phyloP scores from a whole-genome alignment of 805 yeast species.

The Zygoascus flipseniorum region DNA sequence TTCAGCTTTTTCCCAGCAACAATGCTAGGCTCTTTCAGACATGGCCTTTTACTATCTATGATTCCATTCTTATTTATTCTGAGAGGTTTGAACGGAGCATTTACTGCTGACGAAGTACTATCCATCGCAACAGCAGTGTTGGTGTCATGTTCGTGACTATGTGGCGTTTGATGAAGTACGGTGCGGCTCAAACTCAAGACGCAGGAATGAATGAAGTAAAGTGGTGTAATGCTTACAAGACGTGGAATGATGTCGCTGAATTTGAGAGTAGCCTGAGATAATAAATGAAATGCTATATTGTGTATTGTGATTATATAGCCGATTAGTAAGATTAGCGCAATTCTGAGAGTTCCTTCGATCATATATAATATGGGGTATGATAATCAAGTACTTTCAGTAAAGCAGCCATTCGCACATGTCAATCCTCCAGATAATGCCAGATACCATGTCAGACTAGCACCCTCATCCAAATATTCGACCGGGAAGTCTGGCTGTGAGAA shows the following conservation, averaged over 20 bases:
- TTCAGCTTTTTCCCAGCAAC: background rate
- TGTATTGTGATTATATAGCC: no score
- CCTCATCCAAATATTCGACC: conserved; percentile 54
- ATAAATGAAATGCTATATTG: no score
- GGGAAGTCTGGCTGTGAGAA: conserved; percentile 47
- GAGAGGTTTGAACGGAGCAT: conserved; percentile 7
- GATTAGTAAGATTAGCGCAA: no score
- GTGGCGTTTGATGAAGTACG: background rate
- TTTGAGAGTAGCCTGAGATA: no score
- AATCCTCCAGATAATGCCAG: conserved; percentile 45
- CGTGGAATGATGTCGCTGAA: no score
- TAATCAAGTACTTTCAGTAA: no score
- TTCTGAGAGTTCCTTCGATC: no score
- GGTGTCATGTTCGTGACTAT: background rate
- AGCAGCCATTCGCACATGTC: conserved; percentile 1
- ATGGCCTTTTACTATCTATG: background rate
- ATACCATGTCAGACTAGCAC: conserved; percentile 79
- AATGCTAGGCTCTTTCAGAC: background rate
- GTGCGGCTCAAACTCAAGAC: no score
- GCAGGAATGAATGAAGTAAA: no score
- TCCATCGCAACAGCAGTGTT: background rate
- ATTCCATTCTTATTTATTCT: background rate
- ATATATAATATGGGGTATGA: no score
- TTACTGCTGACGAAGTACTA: background rate
- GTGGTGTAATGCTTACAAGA: no score